Evolutionary conservation across 305 asterid species (phyloP), one percentile per base, ranked within the genome.

Genomic region (Rubia occidens): DNA sequence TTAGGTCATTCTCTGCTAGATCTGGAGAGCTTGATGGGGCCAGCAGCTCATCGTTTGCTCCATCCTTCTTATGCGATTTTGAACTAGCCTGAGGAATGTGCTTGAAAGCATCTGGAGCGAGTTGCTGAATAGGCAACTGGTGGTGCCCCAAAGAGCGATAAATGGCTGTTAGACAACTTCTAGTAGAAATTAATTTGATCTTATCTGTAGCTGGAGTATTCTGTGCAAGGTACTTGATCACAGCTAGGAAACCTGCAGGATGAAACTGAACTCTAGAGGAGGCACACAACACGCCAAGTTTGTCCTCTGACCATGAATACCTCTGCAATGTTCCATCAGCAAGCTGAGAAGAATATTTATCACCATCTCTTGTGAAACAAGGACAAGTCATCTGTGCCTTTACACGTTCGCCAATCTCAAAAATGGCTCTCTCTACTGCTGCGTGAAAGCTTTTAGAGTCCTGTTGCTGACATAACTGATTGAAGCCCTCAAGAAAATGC

Each of bases 401-500:
- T 20, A 88, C 87, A 51, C 82, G 88, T 51, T 55, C 82, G 66
- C 93, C 92, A 68, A 83, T 42, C 81, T 84, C 95, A 43, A 66
- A 74, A 53, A 88, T 37, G 60, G 95, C 95, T 84, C 77, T 89
- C 74, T 88, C 95, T 24, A 88, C 80, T 1, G 96, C 84, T 72
- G 80, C 85, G 39, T 7, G 40, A 77, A 89, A 89, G 76, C 15
- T 83, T 71, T 82, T 76, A 1, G 89, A 83, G 20, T 60, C 65
- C 62, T 65, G 82, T 64, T 82, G 87, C 67, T 39, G 35, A 5
- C 86, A 78, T 79, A 89, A 61, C 68, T 76, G 82, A 37, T 81
- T 87, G 60, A 83, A 92, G 78, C 69, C 77, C 79, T 83, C 87
- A 35, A 67, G 24, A 66, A 92, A 92, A 68, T 93, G 96, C 89